Percentiles rank a stretch among this genome's conserved stretches.
These are phyloP conservation scores for Ceratobasidium papillatum DNA, from an alignment of 1,284 basidiomycete genomes.

Conservation along the genomic window DNA sequence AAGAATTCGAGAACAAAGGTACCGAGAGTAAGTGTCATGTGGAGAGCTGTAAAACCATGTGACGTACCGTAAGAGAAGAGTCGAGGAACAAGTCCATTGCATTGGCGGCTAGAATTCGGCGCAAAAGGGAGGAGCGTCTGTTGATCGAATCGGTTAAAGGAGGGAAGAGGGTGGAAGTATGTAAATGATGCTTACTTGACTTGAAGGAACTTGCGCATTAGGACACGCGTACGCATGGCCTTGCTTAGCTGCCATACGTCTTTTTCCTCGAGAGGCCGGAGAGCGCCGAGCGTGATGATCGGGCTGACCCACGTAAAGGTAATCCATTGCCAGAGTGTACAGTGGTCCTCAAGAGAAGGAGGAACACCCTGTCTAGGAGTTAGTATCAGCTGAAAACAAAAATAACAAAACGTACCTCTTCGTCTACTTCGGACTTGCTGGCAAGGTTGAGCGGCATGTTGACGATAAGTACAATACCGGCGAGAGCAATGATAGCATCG, in stretches of 20 bases:
- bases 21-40: background rate
- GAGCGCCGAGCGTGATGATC: conserved; percentile 36
- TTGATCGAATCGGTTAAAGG: background rate
- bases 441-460: conserved; percentile 30
- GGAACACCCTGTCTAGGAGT: conserved; percentile 13
- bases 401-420: conserved; percentile 14
- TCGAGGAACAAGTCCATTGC: conserved; percentile 41
- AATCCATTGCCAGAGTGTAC: conserved; percentile 40
- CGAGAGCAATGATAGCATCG: conserved; percentile 13
- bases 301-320: conserved; percentile 43
- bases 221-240: conserved; percentile 34
- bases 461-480: conserved; percentile 24
- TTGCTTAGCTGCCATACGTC: conserved; percentile 43
- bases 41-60: conserved; percentile 8
- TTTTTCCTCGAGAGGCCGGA: conserved; percentile 39
- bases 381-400: background rate
- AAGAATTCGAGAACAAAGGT: background rate
- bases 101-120: conserved; percentile 41
- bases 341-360: conserved; percentile 40
- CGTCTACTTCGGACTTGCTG: conserved; percentile 25
- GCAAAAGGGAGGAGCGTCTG: conserved; percentile 40
- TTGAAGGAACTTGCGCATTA: conserved; percentile 41
- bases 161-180: background rate
- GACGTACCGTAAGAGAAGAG: conserved; percentile 36
- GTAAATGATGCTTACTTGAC: conserved; percentile 19